Base-by-base conservation (phyloP, 768 basidiomycete species). In the Russula vinacea region DNA sequence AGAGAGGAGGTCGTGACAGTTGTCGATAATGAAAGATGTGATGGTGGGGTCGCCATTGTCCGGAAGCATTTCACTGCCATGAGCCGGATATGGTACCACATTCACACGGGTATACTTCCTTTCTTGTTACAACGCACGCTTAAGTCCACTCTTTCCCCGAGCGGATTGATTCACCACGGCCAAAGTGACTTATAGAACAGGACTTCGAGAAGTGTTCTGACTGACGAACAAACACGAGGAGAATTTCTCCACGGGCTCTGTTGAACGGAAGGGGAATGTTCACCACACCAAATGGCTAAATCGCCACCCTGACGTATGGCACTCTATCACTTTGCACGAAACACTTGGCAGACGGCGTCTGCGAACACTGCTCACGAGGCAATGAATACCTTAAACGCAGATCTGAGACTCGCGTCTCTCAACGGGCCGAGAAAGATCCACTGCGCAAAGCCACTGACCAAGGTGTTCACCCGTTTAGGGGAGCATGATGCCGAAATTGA, bases 331-430 rank as follows among this genome's bases (percentile, higher is more conserved):
- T 42, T 47, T 37, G 17, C 35, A 29, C 62, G 29, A 49, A 54
- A 33, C 24, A 22, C 29, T 47, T 19, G 37, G 47, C 58, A 64
- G 58, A 64, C 58, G 63, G 63, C 63, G 63, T 64, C 58, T 64
- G 26, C 53, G 58, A 64, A 60, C 35, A 14, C 37, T 55, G 24
- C 47, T 60, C 58, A 55, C 58, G 47, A 64, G 52, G 57, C 22
- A 59, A 53, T 64, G 57, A 55, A 64, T 54, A 64, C 63, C 44
- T 64, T 64, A 64, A 64, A 64, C 63, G 63, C 63, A 60, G 63
- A 64, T 64, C 63, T 60, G 63, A 60, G 39, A 58, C 50, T 64
- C 45, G 47, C 45, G 29, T 54, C 32, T 33, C 50, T 5, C 39
- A 44, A 65, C 60, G 58, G 55, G 59, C 64, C 59, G 60, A 65